These are phyloP conservation scores for Hirschfeldia incana DNA, from an alignment of 345 rosid species.

Conservation along the genomic window DNA sequence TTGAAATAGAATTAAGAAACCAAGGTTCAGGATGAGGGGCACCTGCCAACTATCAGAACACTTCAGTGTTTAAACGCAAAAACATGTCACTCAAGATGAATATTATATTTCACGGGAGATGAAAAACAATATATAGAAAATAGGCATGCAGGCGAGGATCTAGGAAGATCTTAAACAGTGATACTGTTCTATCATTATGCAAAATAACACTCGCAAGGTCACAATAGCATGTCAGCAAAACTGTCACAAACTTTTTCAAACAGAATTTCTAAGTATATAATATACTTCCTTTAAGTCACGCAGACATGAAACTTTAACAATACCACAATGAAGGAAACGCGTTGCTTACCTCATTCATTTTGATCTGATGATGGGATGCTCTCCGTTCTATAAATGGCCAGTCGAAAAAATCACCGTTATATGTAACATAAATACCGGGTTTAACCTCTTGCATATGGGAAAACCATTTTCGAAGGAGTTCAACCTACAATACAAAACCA, in stretches of 20 bases:
- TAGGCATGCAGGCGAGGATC: conserved; percentile 8
- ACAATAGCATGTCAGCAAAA: conserved; percentile 6
- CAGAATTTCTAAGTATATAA: conserved; percentile 13
- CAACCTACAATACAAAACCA: conserved; percentile 57
- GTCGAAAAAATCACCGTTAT: conserved; percentile 93
- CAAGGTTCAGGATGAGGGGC: conserved; percentile 13
- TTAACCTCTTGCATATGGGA: conserved; percentile 90
- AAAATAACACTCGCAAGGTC: conserved; percentile 16
- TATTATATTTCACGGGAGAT: not conserved
- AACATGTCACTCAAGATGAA: conserved; percentile 18
- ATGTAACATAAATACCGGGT: conserved; percentile 95
- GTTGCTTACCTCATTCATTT: conserved; percentile 75
- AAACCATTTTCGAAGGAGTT: conserved; percentile 82
- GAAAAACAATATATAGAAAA: conserved; percentile 10
- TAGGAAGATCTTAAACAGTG: conserved; percentile 8
- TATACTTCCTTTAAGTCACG: conserved; percentile 4
- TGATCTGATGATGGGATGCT: conserved; percentile 85
- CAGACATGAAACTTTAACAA: not conserved
- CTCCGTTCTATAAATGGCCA: conserved; percentile 97
- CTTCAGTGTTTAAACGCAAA: conserved; percentile 4
- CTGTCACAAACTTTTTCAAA: conserved; percentile 3
- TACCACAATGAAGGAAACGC: conserved; percentile 1
- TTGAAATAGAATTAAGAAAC: conserved; percentile 1
- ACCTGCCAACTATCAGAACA: conserved; percentile 23
- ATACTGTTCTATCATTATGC: conserved; percentile 5